These are phyloP conservation scores for Quercus berberidifolia DNA, from an alignment of 306 rosid genomes.

Conservation along the genomic window DNA sequence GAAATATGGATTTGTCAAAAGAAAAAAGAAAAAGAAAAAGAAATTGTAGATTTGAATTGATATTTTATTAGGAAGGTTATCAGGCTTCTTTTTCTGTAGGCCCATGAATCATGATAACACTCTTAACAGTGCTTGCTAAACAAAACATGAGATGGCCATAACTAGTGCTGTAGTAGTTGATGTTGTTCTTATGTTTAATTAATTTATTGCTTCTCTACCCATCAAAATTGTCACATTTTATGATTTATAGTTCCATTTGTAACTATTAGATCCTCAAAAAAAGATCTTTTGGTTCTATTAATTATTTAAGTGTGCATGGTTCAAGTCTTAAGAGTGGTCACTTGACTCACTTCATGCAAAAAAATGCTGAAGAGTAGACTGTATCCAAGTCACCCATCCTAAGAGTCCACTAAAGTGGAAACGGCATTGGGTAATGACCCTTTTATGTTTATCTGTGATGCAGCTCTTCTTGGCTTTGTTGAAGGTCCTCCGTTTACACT, in stretches of 20 bases:
- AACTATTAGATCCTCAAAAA: neutral
- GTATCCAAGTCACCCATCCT: too few relatives aligned
- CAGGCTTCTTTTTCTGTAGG: neutral
- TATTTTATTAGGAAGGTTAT: neutral
- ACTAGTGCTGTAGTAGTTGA: neutral
- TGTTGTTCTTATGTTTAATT: neutral
- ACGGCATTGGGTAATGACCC: neutral
- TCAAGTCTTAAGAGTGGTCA: neutral
- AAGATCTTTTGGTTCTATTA: neutral
- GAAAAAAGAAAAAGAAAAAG: too few relatives aligned
- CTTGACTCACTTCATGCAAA: neutral
- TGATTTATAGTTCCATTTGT: neutral
- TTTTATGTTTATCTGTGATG: conserved; percentile 30
- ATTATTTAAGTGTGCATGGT: neutral
- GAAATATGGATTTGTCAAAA: too few relatives aligned
- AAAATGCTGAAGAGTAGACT: neutral
- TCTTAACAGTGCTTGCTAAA: neutral
- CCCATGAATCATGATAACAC: neutral
- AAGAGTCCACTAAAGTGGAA: too few relatives aligned
- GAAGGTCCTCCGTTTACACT: conserved; percentile 96
- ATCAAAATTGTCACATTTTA: neutral
- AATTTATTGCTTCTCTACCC: neutral
- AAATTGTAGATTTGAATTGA: neutral
- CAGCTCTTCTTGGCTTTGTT: conserved; percentile 70
- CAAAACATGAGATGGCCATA: neutral